Conservation (phyloP, 2,329 filamentous ascomycete genomes). For the Pyrenochaeta sp. region DNA sequence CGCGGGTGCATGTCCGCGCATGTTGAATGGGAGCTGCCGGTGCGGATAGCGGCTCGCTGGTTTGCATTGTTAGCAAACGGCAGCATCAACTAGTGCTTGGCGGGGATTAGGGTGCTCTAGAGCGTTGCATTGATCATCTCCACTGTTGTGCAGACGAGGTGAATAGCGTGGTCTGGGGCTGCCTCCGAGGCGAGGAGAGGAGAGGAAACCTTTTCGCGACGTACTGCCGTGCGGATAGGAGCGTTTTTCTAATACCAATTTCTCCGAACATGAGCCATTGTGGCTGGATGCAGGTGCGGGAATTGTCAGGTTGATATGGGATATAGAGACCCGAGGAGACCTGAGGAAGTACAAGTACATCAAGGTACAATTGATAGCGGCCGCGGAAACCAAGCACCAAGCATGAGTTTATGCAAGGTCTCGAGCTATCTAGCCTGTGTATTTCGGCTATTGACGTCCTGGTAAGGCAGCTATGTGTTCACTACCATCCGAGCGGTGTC, state of each 20-base stretch:
- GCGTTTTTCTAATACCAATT: background rate
- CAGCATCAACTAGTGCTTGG: slow-evolving; percentile 5
- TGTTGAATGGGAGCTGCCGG: slow-evolving; percentile 11
- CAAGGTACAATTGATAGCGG: background rate
- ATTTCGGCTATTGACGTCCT: too few species aligned
- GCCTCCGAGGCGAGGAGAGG: background rate
- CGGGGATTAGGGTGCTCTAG: background rate
- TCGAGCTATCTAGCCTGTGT: background rate
- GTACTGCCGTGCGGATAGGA: background rate
- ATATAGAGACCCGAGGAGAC: background rate
- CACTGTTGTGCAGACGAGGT: background rate
- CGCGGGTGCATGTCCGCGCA: slow-evolving; percentile 14
- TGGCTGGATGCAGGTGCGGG: slow-evolving; percentile 1
- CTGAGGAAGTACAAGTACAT: slow-evolving; percentile 2
- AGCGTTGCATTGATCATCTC: background rate
- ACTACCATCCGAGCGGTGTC: too few species aligned
- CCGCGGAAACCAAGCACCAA: background rate
- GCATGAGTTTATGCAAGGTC: background rate
- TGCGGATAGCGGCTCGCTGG: slow-evolving; percentile 11
- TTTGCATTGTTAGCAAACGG: slow-evolving; percentile 12
- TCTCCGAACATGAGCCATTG: background rate
- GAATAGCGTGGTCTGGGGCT: background rate
- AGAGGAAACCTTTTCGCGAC: background rate
- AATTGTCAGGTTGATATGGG: background rate
- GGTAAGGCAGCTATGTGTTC: too few species aligned